Evolutionary conservation across 306 rosid genomes (phyloP).

Genomic region (Vigna radiata): DNA sequence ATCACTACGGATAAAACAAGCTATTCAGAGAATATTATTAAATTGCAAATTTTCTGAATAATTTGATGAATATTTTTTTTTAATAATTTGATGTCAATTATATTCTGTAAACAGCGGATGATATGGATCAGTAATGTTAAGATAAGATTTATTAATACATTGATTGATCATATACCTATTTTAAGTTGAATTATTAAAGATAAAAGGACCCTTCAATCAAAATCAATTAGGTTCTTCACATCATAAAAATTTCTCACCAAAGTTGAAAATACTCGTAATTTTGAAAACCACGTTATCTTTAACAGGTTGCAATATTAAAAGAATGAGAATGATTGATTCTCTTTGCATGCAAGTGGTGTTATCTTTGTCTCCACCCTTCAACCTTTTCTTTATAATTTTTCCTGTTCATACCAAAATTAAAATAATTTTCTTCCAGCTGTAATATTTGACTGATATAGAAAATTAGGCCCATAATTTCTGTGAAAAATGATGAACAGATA

Average conservation of each 20-base stretch:
- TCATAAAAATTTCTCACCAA: not conserved
- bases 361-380: not conserved
- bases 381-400: not conserved
- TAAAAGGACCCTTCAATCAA: not conserved
- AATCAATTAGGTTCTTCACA: not conserved
- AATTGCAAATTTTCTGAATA: not conserved
- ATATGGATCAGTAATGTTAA: not conserved
- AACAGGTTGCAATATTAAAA: not conserved
- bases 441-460: slow-evolving; percentile 21
- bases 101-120: not conserved
- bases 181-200: not conserved
- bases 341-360: slow-evolving; percentile 8
- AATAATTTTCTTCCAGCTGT: not conserved
- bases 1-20: not conserved
- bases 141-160: too few relatives aligned
- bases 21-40: not conserved
- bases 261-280: not conserved
- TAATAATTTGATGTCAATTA: not conserved
- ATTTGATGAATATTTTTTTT: not conserved
- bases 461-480: not conserved
- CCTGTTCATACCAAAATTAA: not conserved
- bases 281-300: slow-evolving; percentile 1
- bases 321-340: not conserved
- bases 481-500: not conserved
- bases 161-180: not conserved